Evolutionary conservation across 768 basidiomycete species (phyloP), one percentile per base, ranked within the genome.

Genomic region (Serpula lacrymans): DNA sequence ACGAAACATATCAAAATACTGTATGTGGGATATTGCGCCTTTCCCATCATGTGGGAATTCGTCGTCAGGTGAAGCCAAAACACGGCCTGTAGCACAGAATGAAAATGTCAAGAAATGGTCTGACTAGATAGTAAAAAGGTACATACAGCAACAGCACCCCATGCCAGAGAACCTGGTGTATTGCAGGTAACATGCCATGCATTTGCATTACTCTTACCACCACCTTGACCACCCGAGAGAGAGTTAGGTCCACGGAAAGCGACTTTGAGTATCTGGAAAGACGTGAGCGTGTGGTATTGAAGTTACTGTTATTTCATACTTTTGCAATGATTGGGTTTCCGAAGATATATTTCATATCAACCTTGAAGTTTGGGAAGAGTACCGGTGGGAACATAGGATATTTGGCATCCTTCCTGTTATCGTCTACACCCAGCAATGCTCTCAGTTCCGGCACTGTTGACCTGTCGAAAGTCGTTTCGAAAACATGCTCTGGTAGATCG

Each of bases 181-280:
- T 26, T 18, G 18, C 13, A 13, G 10, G 22, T 39, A 7, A 43
- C 22, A 12, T 9, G 11, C 42, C 42, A 43, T 8, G 23, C 5
- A 7, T 28, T n/a, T 9, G 22, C 29, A 10, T 28, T 25, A 4
- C 11, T n/a, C 23, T 25, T 11, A 5, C 17, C 11, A 23, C 3
- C 8, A 30, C 42, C 27, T 36, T 37, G 11, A 23, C 28, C 24
- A 4, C 10, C 26, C 22, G 23, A 21, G n/a, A 43, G 30, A 11
- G 42, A 39, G 21, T 23, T 43, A 22, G 39, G 39, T 12, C 37
- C 22, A 9, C 14, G 21, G 6, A 43, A 11, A 16, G 23, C 37
- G 10, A 30, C 42, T 17, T 39, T 43, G 25, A 43, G 17, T n/a
- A 43, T 29, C 37, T 43, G 9, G 37, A 18, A 20, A n/a, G n/a